phyloP scores from a whole-genome alignment of 306 rosid genomes.

The Cucurbita ficifolia region DNA sequence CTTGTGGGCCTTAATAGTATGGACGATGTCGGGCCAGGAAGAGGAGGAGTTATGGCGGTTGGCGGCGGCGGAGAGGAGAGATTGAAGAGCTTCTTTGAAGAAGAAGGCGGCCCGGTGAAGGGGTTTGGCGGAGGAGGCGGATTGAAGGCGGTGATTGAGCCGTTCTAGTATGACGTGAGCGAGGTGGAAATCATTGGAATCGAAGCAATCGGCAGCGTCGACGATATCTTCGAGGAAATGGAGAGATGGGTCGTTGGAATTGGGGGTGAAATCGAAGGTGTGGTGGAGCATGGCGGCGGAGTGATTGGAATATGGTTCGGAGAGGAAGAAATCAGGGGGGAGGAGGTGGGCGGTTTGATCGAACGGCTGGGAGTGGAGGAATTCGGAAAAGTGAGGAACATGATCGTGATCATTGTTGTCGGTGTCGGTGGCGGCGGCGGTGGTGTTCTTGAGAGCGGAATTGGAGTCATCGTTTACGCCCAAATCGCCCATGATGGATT shows the following conservation, averaged over 20 bases:
- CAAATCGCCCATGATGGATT: constrained; percentile 58
- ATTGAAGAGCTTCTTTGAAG: constrained; percentile 65
- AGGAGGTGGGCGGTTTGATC: constrained; percentile 22
- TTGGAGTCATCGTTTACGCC: constrained; percentile 49
- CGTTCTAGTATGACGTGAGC: constrained; percentile 61
- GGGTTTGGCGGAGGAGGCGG: constrained; percentile 27
- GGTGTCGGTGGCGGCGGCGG: background rate
- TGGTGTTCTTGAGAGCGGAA: constrained; percentile 12
- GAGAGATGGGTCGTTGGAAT: constrained; percentile 22
- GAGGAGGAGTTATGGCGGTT: constrained; percentile 30
- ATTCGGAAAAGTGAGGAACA: constrained; percentile 22
- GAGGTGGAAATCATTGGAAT: constrained; percentile 37
- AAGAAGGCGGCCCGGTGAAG: constrained; percentile 55
- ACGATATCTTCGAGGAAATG: constrained; percentile 60
- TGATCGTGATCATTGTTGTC: constrained; percentile 1
- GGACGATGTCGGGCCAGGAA: constrained; percentile 54
- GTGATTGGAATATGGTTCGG: constrained; percentile 32
- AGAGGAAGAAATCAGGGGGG: constrained; percentile 31
- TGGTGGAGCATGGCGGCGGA: background rate
- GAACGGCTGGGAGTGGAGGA: constrained; percentile 29
- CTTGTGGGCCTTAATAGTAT: constrained; percentile 47
- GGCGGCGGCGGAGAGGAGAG: constrained; percentile 43
- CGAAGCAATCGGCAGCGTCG: constrained; percentile 67
- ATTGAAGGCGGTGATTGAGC: constrained; percentile 52
- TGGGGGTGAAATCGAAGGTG: constrained; percentile 9